Conservation (phyloP, 352 stramenopile species). For the Phytophthora pluvialis region DNA sequence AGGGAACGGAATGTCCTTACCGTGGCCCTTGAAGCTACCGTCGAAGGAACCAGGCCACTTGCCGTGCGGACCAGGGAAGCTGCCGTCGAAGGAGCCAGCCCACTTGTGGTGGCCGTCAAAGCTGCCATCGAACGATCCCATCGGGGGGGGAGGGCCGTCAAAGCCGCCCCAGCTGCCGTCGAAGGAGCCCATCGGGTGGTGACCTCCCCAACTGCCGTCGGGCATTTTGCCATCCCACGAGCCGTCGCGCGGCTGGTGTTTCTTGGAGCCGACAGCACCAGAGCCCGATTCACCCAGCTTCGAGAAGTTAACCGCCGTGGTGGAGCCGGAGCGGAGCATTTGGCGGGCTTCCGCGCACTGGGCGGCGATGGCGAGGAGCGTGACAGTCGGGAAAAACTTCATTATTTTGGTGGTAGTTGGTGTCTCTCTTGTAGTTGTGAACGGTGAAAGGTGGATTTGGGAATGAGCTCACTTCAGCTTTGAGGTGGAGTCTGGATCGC, state of each 20-base stretch:
- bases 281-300: no score
- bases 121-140: no score
- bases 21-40: no score
- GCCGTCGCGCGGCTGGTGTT: conserved; percentile 16
- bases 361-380: conserved; percentile 25
- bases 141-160: neutral
- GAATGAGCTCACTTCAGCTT: conserved; percentile 22
- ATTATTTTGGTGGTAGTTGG: conserved; percentile 15
- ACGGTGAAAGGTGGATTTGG: conserved; percentile 17
- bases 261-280: no score
- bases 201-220: neutral
- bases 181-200: no score
- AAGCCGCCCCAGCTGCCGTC: no score
- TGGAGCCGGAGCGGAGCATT: conserved; percentile 29
- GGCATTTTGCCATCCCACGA: conserved; percentile 17
- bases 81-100: no score
- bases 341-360: conserved; percentile 23
- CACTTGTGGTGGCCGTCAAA: no score
- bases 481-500: neutral
- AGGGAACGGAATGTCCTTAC: no score
- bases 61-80: no score
- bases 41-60: no score
- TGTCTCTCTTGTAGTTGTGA: conserved; percentile 23
- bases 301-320: conserved; percentile 24
- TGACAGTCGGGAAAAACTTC: conserved; percentile 29